Evolutionary conservation across 805 yeast genomes (phyloP), one percentile per base, ranked within the genome.

Genomic region (Suhomyces prunicola): DNA sequence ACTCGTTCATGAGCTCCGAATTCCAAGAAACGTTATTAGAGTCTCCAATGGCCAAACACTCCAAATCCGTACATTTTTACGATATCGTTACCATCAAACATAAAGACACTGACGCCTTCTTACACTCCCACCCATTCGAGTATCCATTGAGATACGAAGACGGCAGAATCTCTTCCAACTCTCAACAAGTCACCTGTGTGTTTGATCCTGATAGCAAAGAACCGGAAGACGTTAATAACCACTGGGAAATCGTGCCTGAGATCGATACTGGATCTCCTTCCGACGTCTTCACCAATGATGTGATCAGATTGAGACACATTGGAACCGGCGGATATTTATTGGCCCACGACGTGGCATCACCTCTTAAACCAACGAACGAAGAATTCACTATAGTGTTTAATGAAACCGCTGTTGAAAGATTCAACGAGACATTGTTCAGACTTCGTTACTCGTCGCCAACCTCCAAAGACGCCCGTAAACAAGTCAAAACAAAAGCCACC

Each of bases 291-390:
- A 84, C 90, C 57, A 88, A 89, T 58, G 94, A 90, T 63, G 69
- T 80, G 17, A 76, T 94, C 53, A 87, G 97, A 71, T 75, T 94
- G 53, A 84, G 81, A 69, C 99, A 94, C 65, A 81, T 87, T 48
- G 84, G 78, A 29, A 91, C 98, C 1, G 81, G 90, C 50, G 88
- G 96, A 9, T 87, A 74, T 61, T 74, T 94, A 59, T 79, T 90
- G 63, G 83, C 98, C 19, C 99, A 94, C 66, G 97, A 93, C 68
- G 97, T 94, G 51, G 97, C 97, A 1, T 94, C 98, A 2, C 98
- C 99, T 27, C 76, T 86, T 57, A 87, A 73, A 64, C 87, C 97
- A 52, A 88, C 97, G n/a, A 88, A 92, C 64, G 97, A 91, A 72
- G 99, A 94, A 73, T 88, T 94, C 62, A 87, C 94, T 2, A 84